phyloP scores from a whole-genome alignment of 768 basidiomycete genomes.

The Tylopilus rubrobrunneus region DNA sequence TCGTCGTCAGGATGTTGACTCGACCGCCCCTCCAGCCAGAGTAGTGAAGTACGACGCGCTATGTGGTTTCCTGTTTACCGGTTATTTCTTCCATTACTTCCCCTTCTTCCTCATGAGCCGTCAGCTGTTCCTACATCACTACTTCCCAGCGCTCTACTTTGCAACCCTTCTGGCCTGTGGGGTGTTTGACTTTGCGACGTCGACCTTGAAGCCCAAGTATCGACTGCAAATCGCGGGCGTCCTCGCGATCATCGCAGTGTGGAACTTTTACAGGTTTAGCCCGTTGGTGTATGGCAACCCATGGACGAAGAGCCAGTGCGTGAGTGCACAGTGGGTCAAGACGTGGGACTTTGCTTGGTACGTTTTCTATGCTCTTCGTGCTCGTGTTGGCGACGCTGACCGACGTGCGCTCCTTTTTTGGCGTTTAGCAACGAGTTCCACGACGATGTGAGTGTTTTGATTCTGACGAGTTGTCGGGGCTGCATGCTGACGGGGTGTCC shows the following conservation, averaged over 20 bases:
- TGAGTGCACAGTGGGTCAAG: constrained; percentile 77
- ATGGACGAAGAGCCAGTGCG: constrained; percentile 84
- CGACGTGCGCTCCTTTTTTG: not conserved
- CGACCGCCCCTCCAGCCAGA: constrained; percentile 49
- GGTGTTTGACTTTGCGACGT: constrained; percentile 84
- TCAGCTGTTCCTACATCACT: constrained; percentile 97
- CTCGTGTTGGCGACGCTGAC: not conserved
- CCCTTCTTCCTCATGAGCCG: constrained; percentile 98
- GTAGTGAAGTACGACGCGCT: constrained; percentile 89
- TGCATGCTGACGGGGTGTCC: no score
- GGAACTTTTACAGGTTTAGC: constrained; percentile 75
- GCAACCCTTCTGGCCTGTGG: constrained; percentile 74
- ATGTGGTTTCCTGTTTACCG: constrained; percentile 87
- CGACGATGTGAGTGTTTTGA: constrained; percentile 48
- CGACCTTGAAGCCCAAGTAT: constrained; percentile 67
- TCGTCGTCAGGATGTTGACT: not conserved
- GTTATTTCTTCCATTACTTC: constrained; percentile 91
- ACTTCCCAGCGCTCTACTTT: constrained; percentile 95
- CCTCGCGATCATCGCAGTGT: constrained; percentile 66
- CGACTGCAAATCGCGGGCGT: constrained; percentile 80
- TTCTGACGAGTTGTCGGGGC: not conserved
- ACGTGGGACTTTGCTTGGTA: constrained; percentile 97
- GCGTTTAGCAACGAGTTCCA: constrained; percentile 62
- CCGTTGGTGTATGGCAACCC: constrained; percentile 78
- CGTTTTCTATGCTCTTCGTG: constrained; percentile 13